Conservation (phyloP, 768 basidiomycete species). For the Daedalea quercina region DNA sequence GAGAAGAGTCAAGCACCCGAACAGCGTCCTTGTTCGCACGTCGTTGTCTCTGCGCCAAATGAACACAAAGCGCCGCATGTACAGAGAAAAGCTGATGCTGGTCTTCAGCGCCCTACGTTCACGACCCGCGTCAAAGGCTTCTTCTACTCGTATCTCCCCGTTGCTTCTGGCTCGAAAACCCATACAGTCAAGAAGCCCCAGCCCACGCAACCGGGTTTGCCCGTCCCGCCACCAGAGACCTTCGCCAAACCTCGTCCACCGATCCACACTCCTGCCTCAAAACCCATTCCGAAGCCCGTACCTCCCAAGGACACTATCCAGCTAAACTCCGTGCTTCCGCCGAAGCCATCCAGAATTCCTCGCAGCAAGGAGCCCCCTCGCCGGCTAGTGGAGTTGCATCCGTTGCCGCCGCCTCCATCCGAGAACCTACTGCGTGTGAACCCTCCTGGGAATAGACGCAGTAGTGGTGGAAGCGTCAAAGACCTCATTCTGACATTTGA, state of each 20-base stretch:
- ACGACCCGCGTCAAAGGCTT: slow-evolving; percentile 50
- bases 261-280: slow-evolving; percentile 52
- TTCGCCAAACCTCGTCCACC: slow-evolving; percentile 46
- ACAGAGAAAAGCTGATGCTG: neutral
- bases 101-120: slow-evolving; percentile 23
- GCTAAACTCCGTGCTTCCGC: slow-evolving; percentile 45
- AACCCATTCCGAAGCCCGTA: slow-evolving; percentile 34
- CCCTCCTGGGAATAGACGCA: slow-evolving; percentile 36
- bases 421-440: slow-evolving; percentile 15
- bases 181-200: slow-evolving; percentile 16
- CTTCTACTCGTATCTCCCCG: slow-evolving; percentile 56
- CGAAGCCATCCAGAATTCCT: slow-evolving; percentile 37
- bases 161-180: slow-evolving; percentile 33
- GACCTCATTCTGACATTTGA: slow-evolving; percentile 66
- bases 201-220: slow-evolving; percentile 34
- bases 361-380: slow-evolving; percentile 27
- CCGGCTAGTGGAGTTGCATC: slow-evolving; percentile 49
- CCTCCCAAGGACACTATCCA: slow-evolving; percentile 63
- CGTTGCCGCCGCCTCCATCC: slow-evolving; percentile 32
- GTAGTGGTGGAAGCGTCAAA: slow-evolving; percentile 66
- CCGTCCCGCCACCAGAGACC: slow-evolving; percentile 49
- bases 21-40: slow-evolving; percentile 56
- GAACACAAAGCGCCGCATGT: neutral
- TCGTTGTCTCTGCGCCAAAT: too few relatives aligned
- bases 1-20: slow-evolving; percentile 38